Evolutionary conservation across 2,329 filamentous ascomycete genomes (phyloP), one percentile per base, ranked within the genome.

Genomic region (Periconia sp.): DNA sequence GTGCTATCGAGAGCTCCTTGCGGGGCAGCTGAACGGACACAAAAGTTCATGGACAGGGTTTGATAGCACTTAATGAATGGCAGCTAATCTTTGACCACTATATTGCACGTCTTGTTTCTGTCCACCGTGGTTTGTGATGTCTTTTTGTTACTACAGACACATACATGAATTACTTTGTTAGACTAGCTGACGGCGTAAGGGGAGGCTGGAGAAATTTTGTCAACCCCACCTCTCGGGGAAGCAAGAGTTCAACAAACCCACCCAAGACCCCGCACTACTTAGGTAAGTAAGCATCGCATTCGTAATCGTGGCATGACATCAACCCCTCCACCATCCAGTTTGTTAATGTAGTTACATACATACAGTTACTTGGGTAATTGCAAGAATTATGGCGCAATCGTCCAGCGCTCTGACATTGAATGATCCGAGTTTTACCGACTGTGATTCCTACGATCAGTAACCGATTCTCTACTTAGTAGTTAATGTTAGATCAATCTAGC

Each of bases 251-350:
- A n/a, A n/a, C n/a, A n/a, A n/a, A 53, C 52, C 57, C 23, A 27
- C 23, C 23, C 3, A 52, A 44, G 55, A 63, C 66, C 66, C 66
- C 66, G 62, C 64, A 61, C 52, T 63, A 64, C 51, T n/a, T n/a
- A n/a, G n/a, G n/a, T n/a, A n/a, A n/a, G n/a, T n/a, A n/a, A n/a
- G n/a, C n/a, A n/a, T n/a, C 57, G 54, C 48, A 55, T 31, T 41
- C 52, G 53, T 51, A 49, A 45, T 45, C 6, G 15, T 27, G 41
- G 19, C 52, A 45, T 27, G 48, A 23, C 33, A 11, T 8, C 23
- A 27, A 3, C 23, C 23, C 23, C 23, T 27, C 23, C 23, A 27
- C 23, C 23, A 27, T 27, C 23, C 23, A 27, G 23, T n/a, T n/a
- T n/a, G n/a, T n/a, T n/a, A n/a, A n/a, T n/a, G n/a, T n/a, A n/a